Evolutionary conservation across 2,329 filamentous ascomycete genomes (phyloP).

Genomic region (Ampelomyces quisqualis): DNA sequence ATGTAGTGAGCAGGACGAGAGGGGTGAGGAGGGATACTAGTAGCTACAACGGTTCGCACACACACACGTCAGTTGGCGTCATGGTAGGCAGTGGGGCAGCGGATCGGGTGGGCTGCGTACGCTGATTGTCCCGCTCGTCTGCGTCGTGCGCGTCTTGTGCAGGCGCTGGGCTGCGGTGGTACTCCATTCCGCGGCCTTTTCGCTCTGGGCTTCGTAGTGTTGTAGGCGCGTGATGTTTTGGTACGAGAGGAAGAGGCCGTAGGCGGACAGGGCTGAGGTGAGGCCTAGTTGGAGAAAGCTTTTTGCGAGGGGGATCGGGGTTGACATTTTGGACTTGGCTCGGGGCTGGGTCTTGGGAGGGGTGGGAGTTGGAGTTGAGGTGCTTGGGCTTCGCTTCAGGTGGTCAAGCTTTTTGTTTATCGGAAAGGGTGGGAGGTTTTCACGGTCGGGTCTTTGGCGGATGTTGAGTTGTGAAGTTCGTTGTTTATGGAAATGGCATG

Average conservation of each 20-base stretch:
- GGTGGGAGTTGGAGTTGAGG: neutral
- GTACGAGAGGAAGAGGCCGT: constrained; percentile 38
- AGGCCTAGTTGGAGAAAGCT: constrained; percentile 20
- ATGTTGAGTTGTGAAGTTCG: too few species aligned
- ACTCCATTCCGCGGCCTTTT: constrained; percentile 43
- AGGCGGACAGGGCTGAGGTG: constrained; percentile 27
- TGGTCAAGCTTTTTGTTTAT: neutral
- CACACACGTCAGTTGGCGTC: too few species aligned
- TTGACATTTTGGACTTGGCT: constrained; percentile 1
- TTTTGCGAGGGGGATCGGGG: constrained; percentile 1
- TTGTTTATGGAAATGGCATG: neutral
- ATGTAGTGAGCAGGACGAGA: constrained; percentile 16
- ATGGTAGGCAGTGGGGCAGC: neutral
- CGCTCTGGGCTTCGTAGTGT: constrained; percentile 37
- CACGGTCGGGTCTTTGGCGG: too few species aligned
- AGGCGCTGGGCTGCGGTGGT: constrained; percentile 35
- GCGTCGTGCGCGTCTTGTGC: constrained; percentile 40
- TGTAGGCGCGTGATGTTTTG: constrained; percentile 40
- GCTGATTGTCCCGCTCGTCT: constrained; percentile 34
- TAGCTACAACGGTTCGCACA: too few species aligned
- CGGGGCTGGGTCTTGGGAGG: too few species aligned
- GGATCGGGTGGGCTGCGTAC: constrained; percentile 18
- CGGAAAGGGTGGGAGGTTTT: too few species aligned
- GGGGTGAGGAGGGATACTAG: constrained; percentile 26
- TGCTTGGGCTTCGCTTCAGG: neutral